Evolutionary conservation across 2,329 filamentous ascomycete species (phyloP).

Genomic region (Penicillium sp.): DNA sequence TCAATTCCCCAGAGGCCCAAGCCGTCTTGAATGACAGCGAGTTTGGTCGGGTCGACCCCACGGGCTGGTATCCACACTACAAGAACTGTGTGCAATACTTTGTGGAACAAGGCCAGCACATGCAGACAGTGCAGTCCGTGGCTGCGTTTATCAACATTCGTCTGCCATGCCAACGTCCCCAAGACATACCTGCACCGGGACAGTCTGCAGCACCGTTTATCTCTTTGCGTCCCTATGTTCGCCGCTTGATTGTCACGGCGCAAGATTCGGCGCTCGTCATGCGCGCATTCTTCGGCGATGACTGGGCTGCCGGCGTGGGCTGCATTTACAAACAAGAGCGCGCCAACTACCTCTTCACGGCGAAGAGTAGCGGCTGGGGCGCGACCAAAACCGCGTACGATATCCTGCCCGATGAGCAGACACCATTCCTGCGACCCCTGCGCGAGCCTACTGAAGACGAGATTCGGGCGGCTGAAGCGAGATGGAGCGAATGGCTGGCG

Average conservation of each 20-base stretch:
- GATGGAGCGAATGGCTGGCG: slow-evolving; percentile 91
- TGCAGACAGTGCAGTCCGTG: slow-evolving; percentile 74
- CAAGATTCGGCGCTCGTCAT: slow-evolving; percentile 82
- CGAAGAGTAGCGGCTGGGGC: slow-evolving; percentile 87
- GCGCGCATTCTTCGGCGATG: slow-evolving; percentile 87
- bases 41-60: slow-evolving; percentile 57
- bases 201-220: slow-evolving; percentile 39
- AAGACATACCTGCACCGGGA: slow-evolving; percentile 37
- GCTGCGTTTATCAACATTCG: slow-evolving; percentile 90
- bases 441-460: slow-evolving; percentile 73
- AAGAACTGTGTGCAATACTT: slow-evolving; percentile 86
- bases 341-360: slow-evolving; percentile 89
- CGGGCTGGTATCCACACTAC: slow-evolving; percentile 88
- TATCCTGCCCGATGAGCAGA: slow-evolving; percentile 73
- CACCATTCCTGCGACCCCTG: slow-evolving; percentile 82
- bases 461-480: slow-evolving; percentile 73
- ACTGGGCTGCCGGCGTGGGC: slow-evolving; percentile 77
- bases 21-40: slow-evolving; percentile 21
- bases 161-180: slow-evolving; percentile 72
- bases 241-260: slow-evolving; percentile 88
- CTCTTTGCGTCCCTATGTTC: slow-evolving; percentile 80
- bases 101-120: slow-evolving; percentile 81
- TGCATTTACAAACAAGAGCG: slow-evolving; percentile 83
- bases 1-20: slow-evolving; percentile 13
- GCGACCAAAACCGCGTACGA: slow-evolving; percentile 89